phyloP scores from a whole-genome alignment of 345 rosid genomes.

The Eucalyptus albens region DNA sequence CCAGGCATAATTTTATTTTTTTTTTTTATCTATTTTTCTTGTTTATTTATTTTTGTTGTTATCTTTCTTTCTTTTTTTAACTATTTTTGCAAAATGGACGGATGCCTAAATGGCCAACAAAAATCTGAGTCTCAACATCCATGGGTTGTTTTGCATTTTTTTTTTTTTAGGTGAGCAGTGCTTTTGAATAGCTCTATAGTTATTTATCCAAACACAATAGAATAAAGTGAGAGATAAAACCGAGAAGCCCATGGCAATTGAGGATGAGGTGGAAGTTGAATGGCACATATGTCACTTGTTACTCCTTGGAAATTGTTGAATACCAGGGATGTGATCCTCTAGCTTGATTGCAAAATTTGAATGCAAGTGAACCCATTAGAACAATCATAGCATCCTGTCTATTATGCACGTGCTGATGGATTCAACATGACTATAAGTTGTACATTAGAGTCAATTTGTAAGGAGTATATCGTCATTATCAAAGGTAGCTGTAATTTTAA shows the following conservation, averaged over 20 bases:
- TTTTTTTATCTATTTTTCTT: no score
- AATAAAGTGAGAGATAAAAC: not conserved
- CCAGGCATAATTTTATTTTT: no score
- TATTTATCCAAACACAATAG: not conserved
- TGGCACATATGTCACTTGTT: not conserved
- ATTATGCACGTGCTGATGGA: not conserved
- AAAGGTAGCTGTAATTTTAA: not conserved
- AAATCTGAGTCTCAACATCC: no score
- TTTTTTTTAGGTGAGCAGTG: no score
- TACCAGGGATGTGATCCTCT: not conserved
- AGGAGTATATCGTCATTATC: not conserved
- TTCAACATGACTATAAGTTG: not conserved
- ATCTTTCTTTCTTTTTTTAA: no score
- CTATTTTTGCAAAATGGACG: no score
- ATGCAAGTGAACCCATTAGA: not conserved
- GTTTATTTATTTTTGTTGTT: no score
- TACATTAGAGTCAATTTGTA: not conserved
- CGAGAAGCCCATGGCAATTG: not conserved
- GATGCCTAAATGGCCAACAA: no score
- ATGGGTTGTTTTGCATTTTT: no score
- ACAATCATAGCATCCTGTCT: not conserved
- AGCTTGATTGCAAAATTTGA: not conserved
- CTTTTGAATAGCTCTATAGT: not conserved
- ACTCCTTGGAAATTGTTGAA: not conserved
- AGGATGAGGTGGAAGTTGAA: not conserved